Evolutionary conservation across 2,329 filamentous ascomycete genomes (phyloP), one percentile per base, ranked within the genome.

Genomic region (Hypoxylon sp.): DNA sequence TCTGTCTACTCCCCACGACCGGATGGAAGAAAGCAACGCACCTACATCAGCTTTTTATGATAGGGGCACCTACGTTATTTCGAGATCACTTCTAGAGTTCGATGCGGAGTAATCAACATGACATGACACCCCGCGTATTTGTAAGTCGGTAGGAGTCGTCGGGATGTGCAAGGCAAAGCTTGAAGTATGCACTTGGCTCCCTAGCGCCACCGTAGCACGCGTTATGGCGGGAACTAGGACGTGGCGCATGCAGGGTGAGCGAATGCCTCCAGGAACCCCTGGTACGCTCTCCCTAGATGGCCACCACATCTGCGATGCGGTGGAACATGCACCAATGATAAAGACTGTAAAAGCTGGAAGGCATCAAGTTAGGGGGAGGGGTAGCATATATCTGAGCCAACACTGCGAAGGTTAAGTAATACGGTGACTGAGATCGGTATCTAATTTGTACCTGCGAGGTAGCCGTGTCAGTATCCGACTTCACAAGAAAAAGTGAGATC

Each of bases 101-200:
- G 37, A 53, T 66, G 67, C 63, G 67, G 67, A 66, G 67, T 61
- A 25, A 44, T 37, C 7, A 22, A 50, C 13, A 22, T 53, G 33
- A 63, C 22, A 17, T 50, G 44, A 57, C 27, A 30, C 56, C 44
- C 65, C 65, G 64, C 56, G n/a, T 37, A 58, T 48, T 33, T 17
- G 30, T 27, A 57, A 56, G 30, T 27, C 48, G 51, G 53, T 53
- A 53, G 50, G 50, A 48, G 20, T 31, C 30, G 22, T 50, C 63
- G 56, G 56, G 55, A 56, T 25, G 14, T 66, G 20, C 37, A 27
- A 51, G 20, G n/a, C 25, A 31, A 59, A 20, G 3, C 8, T 50
- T 42, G 44, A 61, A 42, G 42, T 44, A 40, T 55, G 42, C n/a
- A 8, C 44, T n/a, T 30, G n/a, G 10, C 35, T 48, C 25, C 25